Evolutionary conservation across 176 grass and related monocot genomes (phyloP).

Genomic region (Dactylis glomerata): DNA sequence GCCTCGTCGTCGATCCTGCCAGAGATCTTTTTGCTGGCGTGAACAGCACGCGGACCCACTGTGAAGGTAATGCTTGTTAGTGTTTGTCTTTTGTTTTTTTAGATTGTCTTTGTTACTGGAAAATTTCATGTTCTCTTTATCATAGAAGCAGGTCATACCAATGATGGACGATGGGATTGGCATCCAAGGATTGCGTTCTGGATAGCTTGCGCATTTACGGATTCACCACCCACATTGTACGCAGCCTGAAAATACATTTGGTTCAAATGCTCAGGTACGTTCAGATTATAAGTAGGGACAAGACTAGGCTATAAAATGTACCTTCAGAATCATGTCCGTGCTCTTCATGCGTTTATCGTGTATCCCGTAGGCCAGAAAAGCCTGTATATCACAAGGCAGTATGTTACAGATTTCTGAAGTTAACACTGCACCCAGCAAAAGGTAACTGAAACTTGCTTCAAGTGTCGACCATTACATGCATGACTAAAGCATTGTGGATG

Average conservation of each 20-base stretch:
- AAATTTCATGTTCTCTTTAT: neutral
- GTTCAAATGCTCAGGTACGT: slow-evolving; percentile 24
- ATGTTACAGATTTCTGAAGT: slow-evolving; percentile 14
- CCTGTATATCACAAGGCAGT: slow-evolving; percentile 39
- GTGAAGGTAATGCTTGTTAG: slow-evolving; percentile 3
- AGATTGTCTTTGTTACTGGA: neutral
- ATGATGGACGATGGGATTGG: slow-evolving; percentile 74
- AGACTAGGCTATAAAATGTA: slow-evolving; percentile 5
- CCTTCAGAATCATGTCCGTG: slow-evolving; percentile 84
- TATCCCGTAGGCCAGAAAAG: slow-evolving; percentile 75
- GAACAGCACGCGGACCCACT: slow-evolving; percentile 69
- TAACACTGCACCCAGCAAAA: neutral
- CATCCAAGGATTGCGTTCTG: slow-evolving; percentile 90
- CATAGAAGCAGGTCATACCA: slow-evolving; percentile 46
- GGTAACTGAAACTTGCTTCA: neutral
- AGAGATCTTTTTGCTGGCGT: slow-evolving; percentile 45
- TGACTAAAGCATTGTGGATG: slow-evolving; percentile 78
- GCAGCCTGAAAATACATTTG: slow-evolving; percentile 51
- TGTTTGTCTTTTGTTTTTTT: too few relatives aligned
- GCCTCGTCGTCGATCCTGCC: slow-evolving; percentile 41
- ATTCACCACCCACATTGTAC: slow-evolving; percentile 86
- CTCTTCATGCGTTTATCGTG: slow-evolving; percentile 70
- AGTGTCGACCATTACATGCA: slow-evolving; percentile 67
- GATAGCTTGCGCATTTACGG: slow-evolving; percentile 81
- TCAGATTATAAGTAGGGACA: neutral